These are phyloP conservation scores for Fusarium falciforme DNA, from an alignment of 2,329 filamentous ascomycete species.

Conservation along the genomic window DNA sequence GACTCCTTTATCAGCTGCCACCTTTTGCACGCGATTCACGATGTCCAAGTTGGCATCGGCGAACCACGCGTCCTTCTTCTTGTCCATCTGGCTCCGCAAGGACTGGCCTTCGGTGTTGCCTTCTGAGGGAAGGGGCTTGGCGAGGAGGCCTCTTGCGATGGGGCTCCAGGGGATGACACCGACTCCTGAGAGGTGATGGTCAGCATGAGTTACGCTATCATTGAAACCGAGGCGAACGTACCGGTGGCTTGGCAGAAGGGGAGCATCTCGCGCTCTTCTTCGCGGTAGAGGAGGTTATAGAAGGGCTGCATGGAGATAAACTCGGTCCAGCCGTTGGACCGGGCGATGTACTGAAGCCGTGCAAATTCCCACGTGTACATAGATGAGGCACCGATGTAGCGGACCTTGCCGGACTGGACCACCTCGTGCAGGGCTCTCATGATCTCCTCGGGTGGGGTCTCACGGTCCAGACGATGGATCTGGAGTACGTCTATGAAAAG, in stretches of 20 bases:
- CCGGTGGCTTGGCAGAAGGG: constrained; percentile 51
- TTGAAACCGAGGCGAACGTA: background rate
- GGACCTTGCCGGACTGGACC: constrained; percentile 65
- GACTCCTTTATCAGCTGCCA: constrained; percentile 67
- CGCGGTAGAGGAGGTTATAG: constrained; percentile 69
- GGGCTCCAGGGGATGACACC: constrained; percentile 52
- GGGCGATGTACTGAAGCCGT: constrained; percentile 63
- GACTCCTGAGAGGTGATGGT: constrained; percentile 26
- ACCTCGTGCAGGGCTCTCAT: constrained; percentile 71
- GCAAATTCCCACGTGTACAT: constrained; percentile 64
- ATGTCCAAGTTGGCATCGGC: constrained; percentile 46
- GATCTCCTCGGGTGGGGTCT: constrained; percentile 61
- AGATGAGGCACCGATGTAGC: constrained; percentile 62
- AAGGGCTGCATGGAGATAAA: constrained; percentile 71
- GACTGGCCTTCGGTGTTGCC: constrained; percentile 17
- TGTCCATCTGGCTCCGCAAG: constrained; percentile 33
- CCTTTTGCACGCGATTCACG: constrained; percentile 58
- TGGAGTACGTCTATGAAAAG: constrained; percentile 63
- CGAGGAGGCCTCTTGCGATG: constrained; percentile 47
- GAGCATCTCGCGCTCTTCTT: constrained; percentile 63
- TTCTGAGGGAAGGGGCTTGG: constrained; percentile 41
- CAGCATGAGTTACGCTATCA: too few species aligned
- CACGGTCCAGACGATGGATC: constrained; percentile 69
- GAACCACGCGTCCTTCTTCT: constrained; percentile 40
- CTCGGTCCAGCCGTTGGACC: constrained; percentile 67